Evolutionary conservation across 192 early-diverging fungal genomes (phyloP).

Genomic region (Pilobolus umbonatus): DNA sequence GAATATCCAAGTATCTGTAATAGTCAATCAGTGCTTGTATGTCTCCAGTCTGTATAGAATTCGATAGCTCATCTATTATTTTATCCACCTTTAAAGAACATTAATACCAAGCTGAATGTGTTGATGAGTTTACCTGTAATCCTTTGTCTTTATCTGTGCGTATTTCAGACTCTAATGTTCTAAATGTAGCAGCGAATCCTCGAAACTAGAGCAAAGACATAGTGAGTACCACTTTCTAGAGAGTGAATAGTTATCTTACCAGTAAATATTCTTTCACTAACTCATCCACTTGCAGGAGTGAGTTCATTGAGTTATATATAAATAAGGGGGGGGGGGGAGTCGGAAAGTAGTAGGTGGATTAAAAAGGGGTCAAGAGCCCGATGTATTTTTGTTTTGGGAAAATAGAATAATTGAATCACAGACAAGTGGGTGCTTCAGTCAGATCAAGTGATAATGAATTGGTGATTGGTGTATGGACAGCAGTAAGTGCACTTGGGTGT

Average conservation of each 20-base stretch:
- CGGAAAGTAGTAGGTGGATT: too few relatives aligned
- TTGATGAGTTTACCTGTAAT: constrained; percentile 41
- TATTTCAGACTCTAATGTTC: constrained; percentile 51
- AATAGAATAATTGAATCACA: too few relatives aligned
- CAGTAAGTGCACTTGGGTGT: too few relatives aligned
- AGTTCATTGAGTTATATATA: constrained; percentile 43
- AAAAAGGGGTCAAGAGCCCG: too few relatives aligned
- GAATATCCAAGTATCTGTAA: constrained; percentile 58
- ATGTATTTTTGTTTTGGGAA: too few relatives aligned
- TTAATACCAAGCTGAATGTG: background rate
- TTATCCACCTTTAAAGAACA: constrained; percentile 47
- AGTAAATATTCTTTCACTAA: constrained; percentile 63
- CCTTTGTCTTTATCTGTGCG: constrained; percentile 54
- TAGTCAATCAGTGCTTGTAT: constrained; percentile 47
- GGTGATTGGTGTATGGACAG: too few relatives aligned
- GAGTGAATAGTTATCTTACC: constrained; percentile 30
- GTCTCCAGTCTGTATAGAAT: constrained; percentile 45
- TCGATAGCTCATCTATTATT: constrained; percentile 55
- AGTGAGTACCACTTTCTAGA: background rate
- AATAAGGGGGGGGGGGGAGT: too few relatives aligned
- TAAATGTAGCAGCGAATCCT: constrained; percentile 55
- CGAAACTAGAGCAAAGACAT: constrained; percentile 41
- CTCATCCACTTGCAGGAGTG: constrained; percentile 57
- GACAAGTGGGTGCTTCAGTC: too few relatives aligned
- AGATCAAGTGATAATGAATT: too few relatives aligned